These are phyloP conservation scores for Mikania micrantha DNA, from an alignment of 129 eudicot species.

Conservation along the genomic window DNA sequence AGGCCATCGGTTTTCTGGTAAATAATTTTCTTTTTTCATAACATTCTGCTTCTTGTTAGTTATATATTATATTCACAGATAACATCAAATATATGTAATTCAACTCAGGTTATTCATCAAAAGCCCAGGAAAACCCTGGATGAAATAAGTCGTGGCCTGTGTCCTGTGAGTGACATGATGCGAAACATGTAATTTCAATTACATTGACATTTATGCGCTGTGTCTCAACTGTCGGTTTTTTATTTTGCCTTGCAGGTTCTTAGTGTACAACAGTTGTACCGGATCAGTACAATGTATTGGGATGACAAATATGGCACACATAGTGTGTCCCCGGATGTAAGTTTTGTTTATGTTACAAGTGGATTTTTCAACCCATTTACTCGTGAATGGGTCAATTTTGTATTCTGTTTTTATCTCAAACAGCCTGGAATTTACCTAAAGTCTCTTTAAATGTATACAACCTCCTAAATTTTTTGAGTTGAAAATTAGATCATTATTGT, in stretches of 20 bases:
- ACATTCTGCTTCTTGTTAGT: not conserved
- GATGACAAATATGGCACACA: slow-evolving; percentile 43
- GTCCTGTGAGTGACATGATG: slow-evolving; percentile 69
- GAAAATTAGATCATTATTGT: not conserved
- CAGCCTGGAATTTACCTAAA: not conserved
- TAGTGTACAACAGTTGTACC: slow-evolving; percentile 38
- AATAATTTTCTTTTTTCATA: not conserved
- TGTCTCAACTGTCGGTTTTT: not conserved
- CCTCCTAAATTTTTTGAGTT: not conserved
- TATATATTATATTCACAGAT: no score
- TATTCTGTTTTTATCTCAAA: not conserved
- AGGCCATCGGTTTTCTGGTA: slow-evolving; percentile 96
- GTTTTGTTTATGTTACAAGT: slow-evolving; percentile 8
- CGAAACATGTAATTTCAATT: not conserved
- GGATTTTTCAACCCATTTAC: not conserved
- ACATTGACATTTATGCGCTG: not conserved
- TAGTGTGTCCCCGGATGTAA: slow-evolving; percentile 39
- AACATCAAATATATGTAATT: not conserved
- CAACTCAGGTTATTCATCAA: slow-evolving; percentile 74
- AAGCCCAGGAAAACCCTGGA: slow-evolving; percentile 58
- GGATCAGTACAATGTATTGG: slow-evolving; percentile 43
- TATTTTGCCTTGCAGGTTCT: slow-evolving; percentile 27
- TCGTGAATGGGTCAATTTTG: not conserved
- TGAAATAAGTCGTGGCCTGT: slow-evolving; percentile 63
- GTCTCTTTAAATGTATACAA: not conserved